phyloP scores from a whole-genome alignment of 345 rosid species.

The Chamaenerion angustifolium region DNA sequence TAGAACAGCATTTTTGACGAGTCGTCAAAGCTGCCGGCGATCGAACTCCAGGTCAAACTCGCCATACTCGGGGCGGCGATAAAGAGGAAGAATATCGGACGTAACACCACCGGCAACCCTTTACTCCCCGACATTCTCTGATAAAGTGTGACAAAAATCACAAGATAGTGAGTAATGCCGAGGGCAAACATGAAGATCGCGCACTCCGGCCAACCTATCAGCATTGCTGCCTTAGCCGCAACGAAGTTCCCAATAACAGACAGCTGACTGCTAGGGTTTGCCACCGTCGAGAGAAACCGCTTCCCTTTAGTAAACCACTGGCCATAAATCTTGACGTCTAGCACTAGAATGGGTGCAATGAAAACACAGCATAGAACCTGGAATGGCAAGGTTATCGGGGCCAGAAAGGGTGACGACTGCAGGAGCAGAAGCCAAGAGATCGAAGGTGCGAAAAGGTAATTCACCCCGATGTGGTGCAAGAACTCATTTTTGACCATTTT shows the following conservation, averaged over 20 bases:
- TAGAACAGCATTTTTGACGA: constrained; percentile 24
- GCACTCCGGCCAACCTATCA: constrained; percentile 17
- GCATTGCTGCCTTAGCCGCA: constrained; percentile 15
- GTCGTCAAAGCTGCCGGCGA: constrained; percentile 15
- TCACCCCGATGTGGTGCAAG: constrained; percentile 22
- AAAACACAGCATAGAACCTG: constrained; percentile 15
- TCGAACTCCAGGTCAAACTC: constrained; percentile 19
- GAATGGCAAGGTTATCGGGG: constrained; percentile 3
- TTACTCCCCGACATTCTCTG: constrained; percentile 16
- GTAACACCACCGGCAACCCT: constrained; percentile 15
- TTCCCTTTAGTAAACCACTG: constrained; percentile 30
- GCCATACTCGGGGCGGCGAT: constrained; percentile 24
- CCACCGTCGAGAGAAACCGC: constrained; percentile 15
- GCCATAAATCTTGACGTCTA: constrained; percentile 21
- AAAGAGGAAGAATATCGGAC: constrained; percentile 24
- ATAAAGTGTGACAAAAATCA: constrained; percentile 22
- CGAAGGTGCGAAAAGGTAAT: constrained; percentile 21
- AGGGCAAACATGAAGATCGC: constrained; percentile 22
- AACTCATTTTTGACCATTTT: constrained; percentile 38
- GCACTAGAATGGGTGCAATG: constrained; percentile 13
- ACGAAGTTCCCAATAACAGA: constrained; percentile 26
- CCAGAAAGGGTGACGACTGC: constrained; percentile 19
- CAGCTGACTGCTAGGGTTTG: constrained; percentile 25
- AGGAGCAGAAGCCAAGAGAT: constrained; percentile 24
- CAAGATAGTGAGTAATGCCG: constrained; percentile 21